phyloP scores from a whole-genome alignment of 768 basidiomycete species.

The Boletales sp. region DNA sequence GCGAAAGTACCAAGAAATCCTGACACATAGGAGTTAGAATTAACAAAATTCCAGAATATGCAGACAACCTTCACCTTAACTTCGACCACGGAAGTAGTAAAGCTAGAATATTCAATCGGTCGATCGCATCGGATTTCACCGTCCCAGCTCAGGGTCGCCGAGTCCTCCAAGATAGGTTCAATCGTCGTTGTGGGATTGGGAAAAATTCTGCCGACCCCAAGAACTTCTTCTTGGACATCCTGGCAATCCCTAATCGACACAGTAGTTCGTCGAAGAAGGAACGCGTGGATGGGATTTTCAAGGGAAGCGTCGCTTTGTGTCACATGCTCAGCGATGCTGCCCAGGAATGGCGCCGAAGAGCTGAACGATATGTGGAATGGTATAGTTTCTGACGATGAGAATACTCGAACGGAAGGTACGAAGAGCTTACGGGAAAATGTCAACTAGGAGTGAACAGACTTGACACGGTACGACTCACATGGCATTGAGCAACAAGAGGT shows the following conservation, averaged over 20 bases:
- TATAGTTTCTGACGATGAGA: slow-evolving; percentile 51
- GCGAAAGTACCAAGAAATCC: slow-evolving; percentile 57
- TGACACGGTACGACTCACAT: slow-evolving; percentile 19
- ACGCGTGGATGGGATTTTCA: slow-evolving; percentile 42
- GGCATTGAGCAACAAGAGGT: slow-evolving; percentile 24
- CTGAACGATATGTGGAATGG: slow-evolving; percentile 65
- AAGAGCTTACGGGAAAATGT: slow-evolving; percentile 44
- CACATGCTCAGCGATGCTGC: slow-evolving; percentile 7
- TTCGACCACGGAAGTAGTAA: slow-evolving; percentile 43
- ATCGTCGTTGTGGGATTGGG: slow-evolving; percentile 38
- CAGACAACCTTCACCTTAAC: slow-evolving; percentile 42
- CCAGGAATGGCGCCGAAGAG: slow-evolving; percentile 41
- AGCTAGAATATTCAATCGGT: slow-evolving; percentile 44
- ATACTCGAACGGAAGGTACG: slow-evolving; percentile 58
- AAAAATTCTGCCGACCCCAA: slow-evolving; percentile 47
- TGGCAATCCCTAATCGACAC: slow-evolving; percentile 30
- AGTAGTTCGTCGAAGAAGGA: slow-evolving; percentile 51
- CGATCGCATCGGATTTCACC: slow-evolving; percentile 46
- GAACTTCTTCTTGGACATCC: slow-evolving; percentile 23
- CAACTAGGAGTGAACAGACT: neutral
- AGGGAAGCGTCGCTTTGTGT: slow-evolving; percentile 7
- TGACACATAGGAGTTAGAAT: slow-evolving; percentile 22
- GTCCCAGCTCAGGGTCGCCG: slow-evolving; percentile 55
- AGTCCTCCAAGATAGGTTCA: slow-evolving; percentile 21
- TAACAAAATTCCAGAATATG: neutral